Base-by-base conservation (phyloP, 768 basidiomycete genomes). In the Coprinellus aureogranulatus region DNA sequence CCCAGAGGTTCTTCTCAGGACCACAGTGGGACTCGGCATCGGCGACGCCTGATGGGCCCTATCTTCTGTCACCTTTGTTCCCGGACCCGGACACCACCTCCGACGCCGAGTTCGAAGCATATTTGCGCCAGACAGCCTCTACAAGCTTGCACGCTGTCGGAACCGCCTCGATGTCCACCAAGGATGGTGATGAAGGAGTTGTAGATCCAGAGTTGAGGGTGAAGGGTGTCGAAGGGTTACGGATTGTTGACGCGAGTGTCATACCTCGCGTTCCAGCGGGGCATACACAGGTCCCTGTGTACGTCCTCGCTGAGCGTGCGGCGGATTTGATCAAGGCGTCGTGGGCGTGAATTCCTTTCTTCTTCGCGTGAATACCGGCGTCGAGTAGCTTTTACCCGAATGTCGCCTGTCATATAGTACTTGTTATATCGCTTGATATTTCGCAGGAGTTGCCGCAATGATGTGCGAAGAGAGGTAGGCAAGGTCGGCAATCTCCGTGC, bases 161-260 rank as follows among this genome's bases (percentile, higher is more conserved):
- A 3, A 72, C 70, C 1, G 71, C 74, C 4, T 58, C 59, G 14
- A 73, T 76, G 70, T 71, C 72, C 2, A 58, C 68, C 0, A 51
- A 55, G 34, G 54, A 54, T 22, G 65, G 70, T 0, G 51, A 58
- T 3, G 62, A 47, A 20, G 76, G 75, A 1, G 77, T 76, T 6
- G 70, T 77, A 2, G 69, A 76, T 58, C 68, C 74, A 3, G 66
- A 75, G 52, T 61, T 79, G 40, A 57, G 53, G 26, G 72, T 78
- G 8, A 76, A 78, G 56, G 70, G 70, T 0, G 64, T 66, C 0
- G 45, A 40, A 6, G 75, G 72, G 3, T 52, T 78, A 48, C 65
- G 77, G 4, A 61, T 78, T 26, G 73, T 77, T 5, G 75, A 78
- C 61, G 69, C 70, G 4, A 74, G 72, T 23, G 68, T 68, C 54